phyloP scores from a whole-genome alignment of 2,329 filamentous ascomycete genomes.

The Cordyceps fumosorosea region DNA sequence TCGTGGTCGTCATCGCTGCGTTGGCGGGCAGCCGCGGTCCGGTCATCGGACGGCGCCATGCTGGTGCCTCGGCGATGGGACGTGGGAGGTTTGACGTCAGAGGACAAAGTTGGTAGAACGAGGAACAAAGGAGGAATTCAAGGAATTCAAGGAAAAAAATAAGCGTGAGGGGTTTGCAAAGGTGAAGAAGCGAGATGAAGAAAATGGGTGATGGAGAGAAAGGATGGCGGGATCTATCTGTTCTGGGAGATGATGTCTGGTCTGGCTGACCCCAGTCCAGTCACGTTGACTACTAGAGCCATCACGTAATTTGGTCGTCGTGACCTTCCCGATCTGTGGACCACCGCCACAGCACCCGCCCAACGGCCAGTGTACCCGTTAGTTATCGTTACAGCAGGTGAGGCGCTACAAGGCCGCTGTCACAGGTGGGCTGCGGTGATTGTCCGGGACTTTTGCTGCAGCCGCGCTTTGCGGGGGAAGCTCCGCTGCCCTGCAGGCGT shows the following conservation, averaged over 20 bases:
- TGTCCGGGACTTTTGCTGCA: neutral
- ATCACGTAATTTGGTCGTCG: constrained; percentile 5
- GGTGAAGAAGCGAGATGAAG: neutral
- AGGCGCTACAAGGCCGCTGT: neutral
- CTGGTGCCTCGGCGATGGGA: neutral
- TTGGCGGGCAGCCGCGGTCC: neutral
- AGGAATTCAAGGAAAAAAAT: neutral
- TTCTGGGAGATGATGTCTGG: no score
- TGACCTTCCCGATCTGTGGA: constrained; percentile 6
- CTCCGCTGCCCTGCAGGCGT: neutral
- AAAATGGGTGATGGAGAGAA: neutral
- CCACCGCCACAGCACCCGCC: no score
- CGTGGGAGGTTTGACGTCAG: neutral
- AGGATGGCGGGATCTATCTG: no score
- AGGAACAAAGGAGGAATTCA: neutral
- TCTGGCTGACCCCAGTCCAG: neutral
- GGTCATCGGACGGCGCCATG: constrained; percentile 6
- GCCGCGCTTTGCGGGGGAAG: neutral
- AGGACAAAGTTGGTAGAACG: neutral
- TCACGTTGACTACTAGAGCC: neutral
- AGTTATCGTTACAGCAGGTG: neutral
- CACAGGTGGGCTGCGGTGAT: neutral
- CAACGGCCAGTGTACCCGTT: constrained; percentile 5
- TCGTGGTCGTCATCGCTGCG: constrained; percentile 9
- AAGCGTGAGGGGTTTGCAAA: neutral